Base-by-base conservation (phyloP, 2,329 filamentous ascomycete species). In the Bimuria novae-zelandiae region DNA sequence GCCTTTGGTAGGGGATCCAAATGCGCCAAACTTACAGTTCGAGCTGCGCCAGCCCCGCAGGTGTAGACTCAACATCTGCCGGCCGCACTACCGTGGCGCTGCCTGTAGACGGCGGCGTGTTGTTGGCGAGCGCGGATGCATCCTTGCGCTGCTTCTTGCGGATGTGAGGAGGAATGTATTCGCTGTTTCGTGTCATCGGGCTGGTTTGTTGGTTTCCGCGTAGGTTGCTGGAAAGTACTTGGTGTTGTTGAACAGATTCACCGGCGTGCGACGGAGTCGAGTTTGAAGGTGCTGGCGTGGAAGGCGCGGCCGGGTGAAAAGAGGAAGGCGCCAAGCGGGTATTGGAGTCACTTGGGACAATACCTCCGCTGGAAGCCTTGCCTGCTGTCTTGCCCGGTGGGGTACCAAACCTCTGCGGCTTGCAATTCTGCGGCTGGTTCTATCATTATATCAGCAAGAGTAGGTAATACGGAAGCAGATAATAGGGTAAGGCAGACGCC, bases 151-250 rank as follows among this genome's bases (percentile, higher is more conserved):
- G 19, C 36, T 42, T 48, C 45, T 60, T 63, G 43, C 65, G 67
- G 33, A 65, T 5, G 41, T 70, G 67, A 8, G 65, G 65, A 12
- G 67, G 64, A 16, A 69, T 21, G n/a, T 55, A 67, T 6, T 42
- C 57, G 7, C 43, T 46, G 8, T 32, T 23, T 61, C 64, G 25
- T 47, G n/a, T 14, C 17, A 11, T 40, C 7, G 11, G 21, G 32
- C 14, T 30, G 30, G 35, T 2, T 7, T 22, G 22, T 21, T 19
- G 14, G 8, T 21, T 42, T 19, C 12, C 22, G 21, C 16, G 16
- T 14, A 17, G 14, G n/a, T 16, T n/a, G 33, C 8, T 12, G 16
- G 12, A 22, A 29, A 22, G 29, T 12, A 25, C 21, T 41, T 7
- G 16, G 7, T 40, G 46, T 10, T 32, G 48, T 36, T 22, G 30